Conservation (phyloP, 805 yeast species). For the Yarrowia sp. region DNA sequence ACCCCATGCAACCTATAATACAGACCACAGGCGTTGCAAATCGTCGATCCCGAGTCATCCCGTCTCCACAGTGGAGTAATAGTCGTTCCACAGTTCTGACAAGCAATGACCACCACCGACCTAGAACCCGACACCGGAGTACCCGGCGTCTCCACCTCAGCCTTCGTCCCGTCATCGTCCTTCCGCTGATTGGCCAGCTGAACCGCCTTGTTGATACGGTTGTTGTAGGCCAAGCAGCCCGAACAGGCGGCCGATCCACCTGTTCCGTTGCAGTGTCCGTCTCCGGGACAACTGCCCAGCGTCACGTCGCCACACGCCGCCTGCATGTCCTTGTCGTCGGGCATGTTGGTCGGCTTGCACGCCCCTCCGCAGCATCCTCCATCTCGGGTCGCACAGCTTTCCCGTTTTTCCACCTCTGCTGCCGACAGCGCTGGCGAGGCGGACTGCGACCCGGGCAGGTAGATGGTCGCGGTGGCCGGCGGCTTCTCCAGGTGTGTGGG, state of each 20-base stretch:
- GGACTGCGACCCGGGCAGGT: constrained; percentile 36
- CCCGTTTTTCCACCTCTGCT: constrained; percentile 12
- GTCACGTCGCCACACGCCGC: constrained; percentile 24
- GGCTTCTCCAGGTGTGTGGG: constrained; percentile 65
- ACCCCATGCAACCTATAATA: constrained; percentile 72
- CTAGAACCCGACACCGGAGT: constrained; percentile 30
- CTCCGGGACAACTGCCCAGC: constrained; percentile 56
- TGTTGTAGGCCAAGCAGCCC: constrained; percentile 82
- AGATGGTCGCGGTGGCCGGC: constrained; percentile 49
- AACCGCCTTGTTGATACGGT: constrained; percentile 44
- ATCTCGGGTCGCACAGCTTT: not conserved
- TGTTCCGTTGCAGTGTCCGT: constrained; percentile 81
- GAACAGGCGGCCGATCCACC: constrained; percentile 79
- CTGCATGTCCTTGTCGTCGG: constrained; percentile 23
- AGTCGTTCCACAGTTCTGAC: constrained; percentile 80
- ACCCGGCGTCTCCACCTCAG: constrained; percentile 11
- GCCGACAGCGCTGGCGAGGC: constrained; percentile 1
- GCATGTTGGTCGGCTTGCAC: constrained; percentile 7
- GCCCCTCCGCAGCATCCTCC: constrained; percentile 25
- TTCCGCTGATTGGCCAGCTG: constrained; percentile 29
- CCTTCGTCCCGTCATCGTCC: constrained; percentile 24
- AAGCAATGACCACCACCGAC: constrained; percentile 61
- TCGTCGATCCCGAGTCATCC: constrained; percentile 75
- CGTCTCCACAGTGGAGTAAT: constrained; percentile 87
- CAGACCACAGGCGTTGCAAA: constrained; percentile 83